Percentiles rank a stretch among this genome's conserved stretches.
phyloP scores from a whole-genome alignment of 1,284 basidiomycete genomes.

The Cryptococcus depauperatus region DNA sequence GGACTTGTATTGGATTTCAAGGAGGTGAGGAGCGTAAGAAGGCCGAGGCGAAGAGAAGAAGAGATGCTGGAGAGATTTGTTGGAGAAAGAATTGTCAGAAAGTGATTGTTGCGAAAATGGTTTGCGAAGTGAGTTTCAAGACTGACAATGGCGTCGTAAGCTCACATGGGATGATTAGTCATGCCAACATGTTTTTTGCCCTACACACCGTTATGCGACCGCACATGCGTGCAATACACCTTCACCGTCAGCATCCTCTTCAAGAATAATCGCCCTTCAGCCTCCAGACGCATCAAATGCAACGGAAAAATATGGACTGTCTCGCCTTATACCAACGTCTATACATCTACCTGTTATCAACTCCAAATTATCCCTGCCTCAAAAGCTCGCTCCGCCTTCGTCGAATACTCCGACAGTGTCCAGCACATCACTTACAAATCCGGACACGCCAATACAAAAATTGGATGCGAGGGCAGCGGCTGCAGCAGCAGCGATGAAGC shows the following conservation, averaged over 20 bases:
- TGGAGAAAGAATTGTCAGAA: slow-evolving; percentile 39
- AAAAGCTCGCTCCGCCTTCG: slow-evolving; percentile 1
- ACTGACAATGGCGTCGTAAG: neutral
- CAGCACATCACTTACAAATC: slow-evolving; percentile 2
- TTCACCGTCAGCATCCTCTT: slow-evolving; percentile 11
- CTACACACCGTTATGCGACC: slow-evolving; percentile 29
- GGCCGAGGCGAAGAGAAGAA: slow-evolving; percentile 31
- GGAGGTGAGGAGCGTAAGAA: slow-evolving; percentile 38
- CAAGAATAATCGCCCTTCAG: slow-evolving; percentile 18
- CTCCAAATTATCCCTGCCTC: neutral
- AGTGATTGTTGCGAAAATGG: slow-evolving; percentile 40
- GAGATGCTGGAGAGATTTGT: slow-evolving; percentile 41
- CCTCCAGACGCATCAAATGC: slow-evolving; percentile 5
- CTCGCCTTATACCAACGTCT: slow-evolving; percentile 22
- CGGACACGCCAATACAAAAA: neutral
- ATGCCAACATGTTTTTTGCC: slow-evolving; percentile 36
- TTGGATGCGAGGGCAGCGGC: slow-evolving; percentile 39
- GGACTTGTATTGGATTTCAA: slow-evolving; percentile 34
- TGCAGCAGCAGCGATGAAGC: slow-evolving; percentile 36
- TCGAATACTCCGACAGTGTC: neutral
- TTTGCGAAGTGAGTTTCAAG: slow-evolving; percentile 33
- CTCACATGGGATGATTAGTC: slow-evolving; percentile 8
- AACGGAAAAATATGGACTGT: slow-evolving; percentile 24
- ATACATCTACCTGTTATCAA: slow-evolving; percentile 1
- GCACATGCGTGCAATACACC: slow-evolving; percentile 32